A percentile compares a stretch with the other conserved stretches of the same genome.
These are phyloP conservation scores for Brachypodium distachyon DNA, from an alignment of 202 grass and related monocot species.

Conservation along the genomic window DNA sequence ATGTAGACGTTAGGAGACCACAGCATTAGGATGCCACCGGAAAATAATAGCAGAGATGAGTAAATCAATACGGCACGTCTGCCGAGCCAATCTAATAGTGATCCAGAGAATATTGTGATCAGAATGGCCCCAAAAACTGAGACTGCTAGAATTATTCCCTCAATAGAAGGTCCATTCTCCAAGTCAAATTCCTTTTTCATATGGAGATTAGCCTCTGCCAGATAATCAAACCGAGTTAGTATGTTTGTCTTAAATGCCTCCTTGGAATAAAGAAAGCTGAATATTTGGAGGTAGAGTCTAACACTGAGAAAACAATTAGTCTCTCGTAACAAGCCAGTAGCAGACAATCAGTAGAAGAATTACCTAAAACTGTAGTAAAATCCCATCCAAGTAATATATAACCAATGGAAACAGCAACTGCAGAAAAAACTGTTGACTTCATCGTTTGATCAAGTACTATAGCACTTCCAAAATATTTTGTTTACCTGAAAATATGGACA, in stretches of 20 bases:
- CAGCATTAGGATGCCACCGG: slow-evolving; percentile 32
- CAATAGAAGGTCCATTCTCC: slow-evolving; percentile 22
- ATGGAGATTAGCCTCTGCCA: slow-evolving; percentile 40
- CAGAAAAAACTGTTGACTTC: slow-evolving; percentile 34
- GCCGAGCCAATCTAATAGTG: slow-evolving; percentile 46
- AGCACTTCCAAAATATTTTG: slow-evolving; percentile 5
- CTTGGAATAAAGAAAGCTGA: not conserved
- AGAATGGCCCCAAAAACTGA: slow-evolving; percentile 44
- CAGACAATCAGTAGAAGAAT: not conserved
- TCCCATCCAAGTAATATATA: slow-evolving; percentile 62
- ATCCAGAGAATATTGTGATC: slow-evolving; percentile 53
- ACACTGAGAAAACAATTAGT: not conserved
- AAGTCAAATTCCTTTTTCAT: slow-evolving; percentile 50
- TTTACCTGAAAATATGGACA: slow-evolving; percentile 19
- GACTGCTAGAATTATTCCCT: slow-evolving; percentile 35
- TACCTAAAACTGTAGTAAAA: slow-evolving; percentile 48
- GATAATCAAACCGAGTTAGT: slow-evolving; percentile 18
- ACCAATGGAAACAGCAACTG: slow-evolving; percentile 49
- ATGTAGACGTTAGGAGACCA: slow-evolving; percentile 61
- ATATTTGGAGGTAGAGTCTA: not conserved
- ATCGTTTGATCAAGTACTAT: slow-evolving; percentile 25
- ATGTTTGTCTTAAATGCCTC: not conserved
- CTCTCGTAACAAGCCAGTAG: not conserved
- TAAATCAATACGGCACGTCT: slow-evolving; percentile 42
- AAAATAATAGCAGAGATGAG: slow-evolving; percentile 42